A percentile compares a stretch with the other conserved stretches of the same genome.
Evolutionary conservation across 208 protist genomes (phyloP).

Genomic region (Naegleria gruberi): DNA sequence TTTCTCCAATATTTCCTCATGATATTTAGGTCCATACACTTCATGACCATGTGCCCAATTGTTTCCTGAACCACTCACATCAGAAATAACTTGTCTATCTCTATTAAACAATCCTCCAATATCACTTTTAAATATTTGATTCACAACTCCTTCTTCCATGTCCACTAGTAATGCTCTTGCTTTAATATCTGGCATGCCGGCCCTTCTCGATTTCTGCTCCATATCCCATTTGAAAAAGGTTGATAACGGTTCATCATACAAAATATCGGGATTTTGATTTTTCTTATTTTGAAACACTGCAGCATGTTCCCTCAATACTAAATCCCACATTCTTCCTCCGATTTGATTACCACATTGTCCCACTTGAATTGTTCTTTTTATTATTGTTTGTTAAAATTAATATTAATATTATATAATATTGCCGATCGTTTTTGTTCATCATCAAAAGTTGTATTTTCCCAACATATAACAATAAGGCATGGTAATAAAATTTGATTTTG

Average conservation of each 20-base stretch:
- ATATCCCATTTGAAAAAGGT: conserved; percentile 46
- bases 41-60: conserved; percentile 97
- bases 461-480: too few relatives aligned
- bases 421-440: too few relatives aligned
- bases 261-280: background rate
- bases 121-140: conserved; percentile 60
- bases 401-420: too few relatives aligned
- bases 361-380: conserved; percentile 59
- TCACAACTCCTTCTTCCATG: conserved; percentile 87
- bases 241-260: conserved; percentile 46
- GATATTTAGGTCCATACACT: conserved; percentile 91
- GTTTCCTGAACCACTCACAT: conserved; percentile 94
- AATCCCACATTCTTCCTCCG: conserved; percentile 83
- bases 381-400: background rate
- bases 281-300: conserved; percentile 52
- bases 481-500: too few relatives aligned
- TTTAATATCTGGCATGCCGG: conserved; percentile 42
- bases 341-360: conserved; percentile 89
- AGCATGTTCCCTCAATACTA: conserved; percentile 85
- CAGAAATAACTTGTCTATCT: conserved; percentile 84
- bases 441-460: too few relatives aligned
- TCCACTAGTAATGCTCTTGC: conserved; percentile 87
- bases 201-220: background rate
- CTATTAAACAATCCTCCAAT: conserved; percentile 74
- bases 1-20: conserved; percentile 83